Evolutionary conservation across 257 asterid species (phyloP), one percentile per base, ranked within the genome.

Genomic region (Pogostemon cablin): DNA sequence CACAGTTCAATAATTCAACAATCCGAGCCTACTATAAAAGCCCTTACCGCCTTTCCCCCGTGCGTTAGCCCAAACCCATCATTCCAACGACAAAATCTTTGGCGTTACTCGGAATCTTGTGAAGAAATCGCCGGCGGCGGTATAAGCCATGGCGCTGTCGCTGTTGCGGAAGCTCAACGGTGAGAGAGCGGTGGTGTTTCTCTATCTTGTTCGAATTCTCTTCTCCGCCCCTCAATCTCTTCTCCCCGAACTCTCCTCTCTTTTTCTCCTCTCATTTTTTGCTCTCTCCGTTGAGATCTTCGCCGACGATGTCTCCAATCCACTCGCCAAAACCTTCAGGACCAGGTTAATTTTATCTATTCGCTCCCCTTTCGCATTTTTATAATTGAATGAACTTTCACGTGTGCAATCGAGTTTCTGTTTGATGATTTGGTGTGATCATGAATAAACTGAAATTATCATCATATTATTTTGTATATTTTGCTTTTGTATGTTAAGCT

Each of bases 171-270:
- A 60, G 75, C 81, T 86, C 61, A 93, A 85, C 85, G 98, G 98
- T 83, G 99, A 93, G 87, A 85, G 98, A 77, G 85, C 83, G 76
- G 99, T 93, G 78, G 90, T 91, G 71, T 60, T 84, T 65, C 77
- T 89, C 35, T 91, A 82, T 76, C 73, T 89, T 20, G 71, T 78
- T 56, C 81, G 81, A 72, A 81, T 89, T 66, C 75, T 91, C 70
- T 83, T 52, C 54, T 83, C 88, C 32, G 64, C 86, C 32, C 92
- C 96, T 47, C 9, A 65, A 6, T 75, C 86, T 62, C 87, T 93
- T 67, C 72, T 89, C 42, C 73, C 70, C 2, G 96, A 91, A 79
- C 83, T 93, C 15, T 12, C 85, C 41, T 85, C 95, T 53, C 74
- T 91, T 17, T 69, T 77, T 17, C 12, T 85, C 63, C 83, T 95